Percentiles rank a stretch among this genome's conserved stretches.
These are phyloP conservation scores for Neurospora pannonica DNA, from an alignment of 495 filamentous ascomycete genomes.

Conservation along the genomic window DNA sequence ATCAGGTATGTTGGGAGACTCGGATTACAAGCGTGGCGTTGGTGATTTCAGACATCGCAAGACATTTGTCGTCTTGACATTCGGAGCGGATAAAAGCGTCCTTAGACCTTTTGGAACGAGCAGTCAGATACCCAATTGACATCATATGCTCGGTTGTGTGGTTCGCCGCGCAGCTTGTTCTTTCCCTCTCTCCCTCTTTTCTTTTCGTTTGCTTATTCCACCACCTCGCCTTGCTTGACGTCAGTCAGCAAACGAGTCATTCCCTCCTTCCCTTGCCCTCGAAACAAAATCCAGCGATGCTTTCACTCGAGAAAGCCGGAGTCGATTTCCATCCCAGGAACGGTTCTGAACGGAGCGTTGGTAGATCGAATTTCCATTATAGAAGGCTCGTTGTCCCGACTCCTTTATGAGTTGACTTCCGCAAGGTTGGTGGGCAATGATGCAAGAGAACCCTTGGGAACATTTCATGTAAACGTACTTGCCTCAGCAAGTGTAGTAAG, in stretches of 20 bases:
- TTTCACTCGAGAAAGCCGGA: slow-evolving; percentile 41
- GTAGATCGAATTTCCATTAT: slow-evolving; percentile 43
- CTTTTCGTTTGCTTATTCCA: not conserved
- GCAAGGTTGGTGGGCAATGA: slow-evolving; percentile 48
- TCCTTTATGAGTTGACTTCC: slow-evolving; percentile 26
- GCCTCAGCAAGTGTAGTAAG: not conserved
- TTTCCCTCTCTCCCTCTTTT: not conserved
- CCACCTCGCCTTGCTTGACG: not conserved
- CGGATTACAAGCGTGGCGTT: slow-evolving; percentile 24
- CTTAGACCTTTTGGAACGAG: slow-evolving; percentile 16
- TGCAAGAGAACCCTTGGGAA: slow-evolving; percentile 63
- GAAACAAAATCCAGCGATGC: slow-evolving; percentile 35
- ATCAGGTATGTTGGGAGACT: slow-evolving; percentile 7
- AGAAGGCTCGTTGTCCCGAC: slow-evolving; percentile 57
- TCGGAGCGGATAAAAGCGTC: slow-evolving; percentile 3
- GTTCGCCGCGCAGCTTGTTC: slow-evolving; percentile 3
- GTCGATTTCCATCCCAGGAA: slow-evolving; percentile 37
- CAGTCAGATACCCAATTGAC: slow-evolving; percentile 27
- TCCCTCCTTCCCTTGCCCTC: slow-evolving; percentile 3
- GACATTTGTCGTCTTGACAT: slow-evolving; percentile 6
- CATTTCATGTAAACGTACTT: slow-evolving; percentile 4
- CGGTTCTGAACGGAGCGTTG: slow-evolving; percentile 47
- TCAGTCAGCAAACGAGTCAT: not conserved
- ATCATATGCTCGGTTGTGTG: slow-evolving; percentile 9
- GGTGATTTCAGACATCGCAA: slow-evolving; percentile 7